These are phyloP conservation scores for Cladosporium phlei DNA, from an alignment of 2,329 filamentous ascomycete genomes.

Conservation along the genomic window DNA sequence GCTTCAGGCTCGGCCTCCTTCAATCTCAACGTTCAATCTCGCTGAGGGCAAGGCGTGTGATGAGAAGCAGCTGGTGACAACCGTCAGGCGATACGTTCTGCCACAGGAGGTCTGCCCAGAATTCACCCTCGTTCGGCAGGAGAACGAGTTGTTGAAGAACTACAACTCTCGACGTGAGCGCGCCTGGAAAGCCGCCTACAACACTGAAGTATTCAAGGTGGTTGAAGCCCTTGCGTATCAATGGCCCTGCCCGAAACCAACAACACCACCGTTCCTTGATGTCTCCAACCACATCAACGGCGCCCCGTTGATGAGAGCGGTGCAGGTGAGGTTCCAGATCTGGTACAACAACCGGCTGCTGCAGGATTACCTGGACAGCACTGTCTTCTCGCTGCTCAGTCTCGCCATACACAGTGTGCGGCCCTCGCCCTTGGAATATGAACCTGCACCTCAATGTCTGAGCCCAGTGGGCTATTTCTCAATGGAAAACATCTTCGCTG, in stretches of 20 bases:
- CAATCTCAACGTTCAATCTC: constrained; percentile 13
- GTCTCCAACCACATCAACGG: not conserved
- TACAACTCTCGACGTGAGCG: constrained; percentile 9
- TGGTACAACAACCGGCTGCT: constrained; percentile 20
- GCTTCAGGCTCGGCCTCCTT: constrained; percentile 35
- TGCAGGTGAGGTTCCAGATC: constrained; percentile 13
- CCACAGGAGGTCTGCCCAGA: constrained; percentile 28
- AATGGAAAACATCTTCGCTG: constrained; percentile 12
- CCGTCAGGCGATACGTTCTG: constrained; percentile 31
- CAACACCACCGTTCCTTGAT: not conserved
- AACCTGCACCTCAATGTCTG: not conserved
- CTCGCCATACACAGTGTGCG: not conserved
- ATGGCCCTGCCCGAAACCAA: not conserved
- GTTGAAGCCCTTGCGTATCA: not conserved
- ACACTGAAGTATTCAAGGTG: not conserved
- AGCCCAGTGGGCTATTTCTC: not conserved
- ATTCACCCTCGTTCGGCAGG: constrained; percentile 20
- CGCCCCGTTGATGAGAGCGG: not conserved
- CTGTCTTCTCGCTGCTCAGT: too few relatives aligned
- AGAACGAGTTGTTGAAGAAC: constrained; percentile 31
- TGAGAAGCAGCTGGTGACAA: constrained; percentile 23
- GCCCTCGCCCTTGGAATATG: not conserved
- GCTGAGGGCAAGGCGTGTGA: not conserved
- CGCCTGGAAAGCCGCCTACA: constrained; percentile 1
- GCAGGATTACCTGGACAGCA: constrained; percentile 11